Percentiles rank a stretch among this genome's conserved stretches.
These are phyloP conservation scores for Calycina herbarum DNA, from an alignment of 2,329 filamentous ascomycete genomes.

Conservation along the genomic window DNA sequence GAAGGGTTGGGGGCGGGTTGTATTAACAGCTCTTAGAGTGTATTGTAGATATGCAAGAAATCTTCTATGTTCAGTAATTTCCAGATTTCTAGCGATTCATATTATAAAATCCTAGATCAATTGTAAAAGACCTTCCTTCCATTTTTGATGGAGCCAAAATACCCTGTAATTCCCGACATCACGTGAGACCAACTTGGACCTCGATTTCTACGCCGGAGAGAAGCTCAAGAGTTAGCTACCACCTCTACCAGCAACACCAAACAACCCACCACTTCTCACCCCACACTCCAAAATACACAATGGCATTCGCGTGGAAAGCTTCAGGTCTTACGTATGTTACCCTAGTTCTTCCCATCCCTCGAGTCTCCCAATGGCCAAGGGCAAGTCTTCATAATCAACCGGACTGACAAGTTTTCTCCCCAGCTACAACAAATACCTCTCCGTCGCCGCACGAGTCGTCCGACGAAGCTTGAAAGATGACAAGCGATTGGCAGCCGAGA, in stretches of 20 bases:
- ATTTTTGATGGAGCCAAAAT: neutral
- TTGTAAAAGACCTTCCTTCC: neutral
- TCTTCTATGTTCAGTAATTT: constrained; percentile 20
- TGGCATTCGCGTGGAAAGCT: constrained; percentile 98
- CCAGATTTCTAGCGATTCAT: neutral
- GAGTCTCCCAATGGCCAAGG: constrained; percentile 5
- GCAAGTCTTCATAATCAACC: constrained; percentile 11
- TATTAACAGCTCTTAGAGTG: constrained; percentile 41
- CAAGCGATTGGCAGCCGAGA: constrained; percentile 82
- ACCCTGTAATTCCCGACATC: neutral
- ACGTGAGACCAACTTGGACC: constrained; percentile 1
- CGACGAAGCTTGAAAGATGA: constrained; percentile 97
- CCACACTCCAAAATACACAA: constrained; percentile 44
- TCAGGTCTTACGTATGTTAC: constrained; percentile 70
- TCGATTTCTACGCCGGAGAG: constrained; percentile 7
- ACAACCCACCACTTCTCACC: constrained; percentile 22
- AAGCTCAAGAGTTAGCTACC: constrained; percentile 11
- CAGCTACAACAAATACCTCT: constrained; percentile 99
- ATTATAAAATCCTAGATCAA: neutral
- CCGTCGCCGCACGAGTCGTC: constrained; percentile 90
- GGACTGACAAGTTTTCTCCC: constrained; percentile 40
- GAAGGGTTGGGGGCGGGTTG: constrained; percentile 28
- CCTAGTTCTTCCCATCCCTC: neutral
- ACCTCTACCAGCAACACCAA: constrained; percentile 13
- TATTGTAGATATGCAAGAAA: constrained; percentile 39